Percentiles rank a stretch among this genome's conserved stretches.
Evolutionary conservation across 805 yeast species (phyloP).

Genomic region (Cyberlindnera euphorbiae): DNA sequence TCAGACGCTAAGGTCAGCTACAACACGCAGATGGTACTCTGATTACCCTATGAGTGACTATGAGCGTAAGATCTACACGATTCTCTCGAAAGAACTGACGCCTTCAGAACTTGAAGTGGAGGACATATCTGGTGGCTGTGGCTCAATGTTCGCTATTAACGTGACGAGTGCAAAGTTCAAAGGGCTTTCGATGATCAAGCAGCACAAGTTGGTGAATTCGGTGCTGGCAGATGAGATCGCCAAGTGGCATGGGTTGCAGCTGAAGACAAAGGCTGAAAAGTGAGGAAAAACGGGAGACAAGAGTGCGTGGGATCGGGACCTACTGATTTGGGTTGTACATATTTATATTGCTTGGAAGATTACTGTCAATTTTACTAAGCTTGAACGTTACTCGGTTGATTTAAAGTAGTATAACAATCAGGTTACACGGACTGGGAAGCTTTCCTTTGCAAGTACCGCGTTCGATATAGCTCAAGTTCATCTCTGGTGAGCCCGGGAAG

Average conservation of each 20-base stretch:
- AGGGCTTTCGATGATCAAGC: conserved; percentile 81
- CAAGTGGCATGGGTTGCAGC: conserved; percentile 93
- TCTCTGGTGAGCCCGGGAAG: too few relatives aligned
- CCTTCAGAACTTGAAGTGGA: conserved; percentile 64
- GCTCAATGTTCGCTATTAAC: conserved; percentile 91
- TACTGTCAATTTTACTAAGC: too few relatives aligned
- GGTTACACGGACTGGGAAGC: too few relatives aligned
- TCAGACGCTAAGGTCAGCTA: conserved; percentile 1
- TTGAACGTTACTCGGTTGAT: too few relatives aligned
- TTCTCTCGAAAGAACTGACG: conserved; percentile 47
- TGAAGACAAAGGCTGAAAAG: conserved; percentile 59
- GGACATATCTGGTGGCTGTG: conserved; percentile 95
- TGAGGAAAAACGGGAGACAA: neutral
- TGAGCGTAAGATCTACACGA: conserved; percentile 58
- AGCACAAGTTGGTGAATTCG: conserved; percentile 85
- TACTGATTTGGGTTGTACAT: too few relatives aligned
- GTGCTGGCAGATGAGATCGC: conserved; percentile 77
- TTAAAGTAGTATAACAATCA: too few relatives aligned
- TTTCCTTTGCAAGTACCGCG: too few relatives aligned
- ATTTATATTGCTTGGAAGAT: too few relatives aligned
- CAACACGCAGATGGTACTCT: conserved; percentile 3
- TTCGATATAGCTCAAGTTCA: too few relatives aligned
- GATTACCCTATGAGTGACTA: conserved; percentile 33
- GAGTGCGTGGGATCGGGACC: too few relatives aligned
- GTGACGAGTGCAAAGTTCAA: conserved; percentile 71